These are phyloP conservation scores for Epichloe scottii DNA, from an alignment of 2,329 filamentous ascomycete genomes.

Conservation along the genomic window DNA sequence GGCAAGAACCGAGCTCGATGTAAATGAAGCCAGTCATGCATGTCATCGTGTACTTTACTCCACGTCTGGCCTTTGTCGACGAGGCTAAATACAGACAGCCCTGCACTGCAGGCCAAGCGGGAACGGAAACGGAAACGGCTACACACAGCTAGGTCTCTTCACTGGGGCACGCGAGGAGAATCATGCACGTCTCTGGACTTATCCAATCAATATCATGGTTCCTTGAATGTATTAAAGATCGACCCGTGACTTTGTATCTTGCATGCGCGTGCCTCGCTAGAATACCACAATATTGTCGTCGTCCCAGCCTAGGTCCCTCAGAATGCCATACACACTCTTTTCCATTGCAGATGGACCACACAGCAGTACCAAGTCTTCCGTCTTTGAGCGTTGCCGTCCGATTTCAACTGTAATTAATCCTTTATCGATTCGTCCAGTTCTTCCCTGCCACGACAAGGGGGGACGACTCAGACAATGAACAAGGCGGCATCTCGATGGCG, in stretches of 20 bases:
- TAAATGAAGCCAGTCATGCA: too few species aligned
- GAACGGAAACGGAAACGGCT: too few species aligned
- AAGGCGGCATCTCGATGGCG: conserved; percentile 46
- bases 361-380: conserved; percentile 55
- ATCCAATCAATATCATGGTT: neutral
- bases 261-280: conserved; percentile 1
- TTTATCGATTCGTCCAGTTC: conserved; percentile 52
- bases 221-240: too few species aligned
- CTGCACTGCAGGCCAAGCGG: too few species aligned
- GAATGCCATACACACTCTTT: conserved; percentile 44
- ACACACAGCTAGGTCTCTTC: too few species aligned
- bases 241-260: too few species aligned
- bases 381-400: conserved; percentile 25
- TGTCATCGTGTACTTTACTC: too few species aligned
- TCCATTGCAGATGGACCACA: conserved; percentile 72
- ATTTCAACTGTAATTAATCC: conserved; percentile 49
- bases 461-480: conserved; percentile 58
- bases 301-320: conserved; percentile 50
- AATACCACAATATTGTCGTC: conserved; percentile 18
- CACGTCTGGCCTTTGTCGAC: too few species aligned
- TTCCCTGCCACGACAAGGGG: conserved; percentile 51
- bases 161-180: too few species aligned
- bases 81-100: too few species aligned
- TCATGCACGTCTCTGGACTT: neutral
- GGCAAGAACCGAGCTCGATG: too few species aligned